Evolutionary conservation across 345 rosid genomes (phyloP).

Genomic region (Eucalyptus leucophloia): DNA sequence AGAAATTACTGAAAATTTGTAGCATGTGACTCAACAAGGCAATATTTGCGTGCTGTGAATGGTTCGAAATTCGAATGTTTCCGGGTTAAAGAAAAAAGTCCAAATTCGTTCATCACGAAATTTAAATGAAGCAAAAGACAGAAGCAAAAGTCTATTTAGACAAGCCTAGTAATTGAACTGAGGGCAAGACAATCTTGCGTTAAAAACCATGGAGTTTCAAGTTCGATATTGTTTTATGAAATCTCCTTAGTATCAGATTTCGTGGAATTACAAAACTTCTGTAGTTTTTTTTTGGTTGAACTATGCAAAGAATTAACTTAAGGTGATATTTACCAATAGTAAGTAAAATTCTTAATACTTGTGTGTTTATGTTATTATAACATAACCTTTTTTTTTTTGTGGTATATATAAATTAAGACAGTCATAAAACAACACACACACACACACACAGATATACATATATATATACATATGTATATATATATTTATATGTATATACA

Average conservation of each 20-base stretch:
- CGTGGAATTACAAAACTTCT: not conserved
- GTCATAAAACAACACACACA: not conserved
- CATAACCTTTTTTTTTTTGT: not conserved
- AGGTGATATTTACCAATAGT: not conserved
- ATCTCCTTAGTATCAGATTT: not conserved
- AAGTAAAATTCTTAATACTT: not conserved
- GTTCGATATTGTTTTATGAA: not conserved
- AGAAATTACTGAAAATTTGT: too few species aligned
- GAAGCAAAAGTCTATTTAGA: not conserved
- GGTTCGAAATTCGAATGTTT: not conserved
- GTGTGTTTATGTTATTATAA: not conserved
- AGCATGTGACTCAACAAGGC: not conserved
- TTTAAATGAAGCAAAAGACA: not conserved
- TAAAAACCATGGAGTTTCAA: not conserved
- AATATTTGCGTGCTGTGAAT: not conserved
- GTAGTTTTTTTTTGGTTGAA: too few species aligned
- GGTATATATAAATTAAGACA: not conserved
- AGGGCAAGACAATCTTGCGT: not conserved
- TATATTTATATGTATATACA: too few species aligned
- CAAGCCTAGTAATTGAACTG: not conserved
- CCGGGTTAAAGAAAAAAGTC: not conserved
- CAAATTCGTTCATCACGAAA: not conserved
- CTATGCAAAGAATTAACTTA: not conserved
- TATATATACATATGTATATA: too few species aligned
- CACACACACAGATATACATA: too few species aligned